Base-by-base conservation (phyloP, 495 filamentous ascomycete genomes). In the Wilcoxina mikolae region DNA sequence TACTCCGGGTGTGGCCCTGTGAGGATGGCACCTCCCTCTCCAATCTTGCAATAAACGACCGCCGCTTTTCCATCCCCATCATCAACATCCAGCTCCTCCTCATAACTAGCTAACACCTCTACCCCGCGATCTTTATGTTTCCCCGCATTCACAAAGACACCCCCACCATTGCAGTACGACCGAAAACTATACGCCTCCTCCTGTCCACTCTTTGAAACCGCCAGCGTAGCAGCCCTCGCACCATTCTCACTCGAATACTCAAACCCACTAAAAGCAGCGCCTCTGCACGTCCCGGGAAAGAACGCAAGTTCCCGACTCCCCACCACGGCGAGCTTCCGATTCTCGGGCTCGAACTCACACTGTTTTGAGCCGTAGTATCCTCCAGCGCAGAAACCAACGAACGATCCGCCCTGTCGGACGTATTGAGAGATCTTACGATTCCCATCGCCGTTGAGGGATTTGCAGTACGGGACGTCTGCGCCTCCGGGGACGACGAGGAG, bases 1-100 rank as follows among this genome's bases (percentile, higher is more conserved):
- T 72, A 94, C 85, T 98, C 93, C 44, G 91, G 90, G 74, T 98
- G 93, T 39, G 90, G 85, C 0, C 89, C 87, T 1, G 84, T 93
- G 28, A 98, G 70, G 20, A 95, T 70, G 1, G 79, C 85, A 23
- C 74, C 73, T 20, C 91, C 91, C n/a, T 87, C 78, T 0, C 88
- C 90, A 31, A 94, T 76, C 61, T 85, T 85, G 60, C 89, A 83
- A 65, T 89, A 94, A 9, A 98, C 81, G 2, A 93, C 73, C 9
- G 91, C 89, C 7, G 90, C 90, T 38, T 77, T 72, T 4, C 87
- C 90, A 1, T 81, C 72, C 51, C 90, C 78, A 18, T 94, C 84
- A 57, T 82, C 78, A n/a, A 95, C 66, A 4, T 81, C 71, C 27
- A 65, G 44, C 17, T 31, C 51, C 44, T 84, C 81, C 0, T 74